These are phyloP conservation scores for Penicillium sp. DNA, from an alignment of 2,329 filamentous ascomycete species.

Conservation along the genomic window DNA sequence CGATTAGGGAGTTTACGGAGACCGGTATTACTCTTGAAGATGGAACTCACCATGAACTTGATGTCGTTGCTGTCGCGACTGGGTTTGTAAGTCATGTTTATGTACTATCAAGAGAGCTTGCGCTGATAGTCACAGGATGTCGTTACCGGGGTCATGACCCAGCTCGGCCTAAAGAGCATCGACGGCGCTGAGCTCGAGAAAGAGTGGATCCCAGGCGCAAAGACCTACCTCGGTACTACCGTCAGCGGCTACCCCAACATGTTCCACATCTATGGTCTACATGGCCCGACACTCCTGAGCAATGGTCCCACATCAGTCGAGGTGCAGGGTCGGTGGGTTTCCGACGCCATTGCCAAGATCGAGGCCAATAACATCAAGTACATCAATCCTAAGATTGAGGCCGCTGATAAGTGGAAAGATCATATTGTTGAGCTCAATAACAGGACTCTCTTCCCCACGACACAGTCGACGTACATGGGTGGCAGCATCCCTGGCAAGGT, in stretches of 20 bases:
- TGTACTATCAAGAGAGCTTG: neutral
- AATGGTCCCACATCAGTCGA: slow-evolving; percentile 58
- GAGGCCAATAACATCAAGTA: slow-evolving; percentile 47
- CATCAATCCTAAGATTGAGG: slow-evolving; percentile 51
- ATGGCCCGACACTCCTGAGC: slow-evolving; percentile 56
- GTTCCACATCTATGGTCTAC: slow-evolving; percentile 55
- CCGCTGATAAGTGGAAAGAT: slow-evolving; percentile 51
- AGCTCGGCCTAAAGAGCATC: slow-evolving; percentile 40
- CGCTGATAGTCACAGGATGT: slow-evolving; percentile 27
- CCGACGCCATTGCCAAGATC: slow-evolving; percentile 52
- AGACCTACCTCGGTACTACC: slow-evolving; percentile 45
- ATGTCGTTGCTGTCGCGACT: slow-evolving; percentile 45
- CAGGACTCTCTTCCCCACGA: slow-evolving; percentile 49
- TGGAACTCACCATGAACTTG: slow-evolving; percentile 39
- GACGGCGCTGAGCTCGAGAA: slow-evolving; percentile 33
- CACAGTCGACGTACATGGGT: slow-evolving; percentile 56
- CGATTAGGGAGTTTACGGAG: slow-evolving; percentile 43
- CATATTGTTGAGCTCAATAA: slow-evolving; percentile 49
- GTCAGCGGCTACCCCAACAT: slow-evolving; percentile 49
- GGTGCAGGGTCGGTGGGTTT: slow-evolving; percentile 58
- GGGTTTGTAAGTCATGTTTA: slow-evolving; percentile 34
- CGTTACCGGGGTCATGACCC: slow-evolving; percentile 42
- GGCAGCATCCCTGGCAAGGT: slow-evolving; percentile 55
- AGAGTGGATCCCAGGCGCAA: slow-evolving; percentile 39
- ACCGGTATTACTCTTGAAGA: slow-evolving; percentile 43